Conservation (phyloP, 305 asterid species). For the Fraxinus angustifolia region DNA sequence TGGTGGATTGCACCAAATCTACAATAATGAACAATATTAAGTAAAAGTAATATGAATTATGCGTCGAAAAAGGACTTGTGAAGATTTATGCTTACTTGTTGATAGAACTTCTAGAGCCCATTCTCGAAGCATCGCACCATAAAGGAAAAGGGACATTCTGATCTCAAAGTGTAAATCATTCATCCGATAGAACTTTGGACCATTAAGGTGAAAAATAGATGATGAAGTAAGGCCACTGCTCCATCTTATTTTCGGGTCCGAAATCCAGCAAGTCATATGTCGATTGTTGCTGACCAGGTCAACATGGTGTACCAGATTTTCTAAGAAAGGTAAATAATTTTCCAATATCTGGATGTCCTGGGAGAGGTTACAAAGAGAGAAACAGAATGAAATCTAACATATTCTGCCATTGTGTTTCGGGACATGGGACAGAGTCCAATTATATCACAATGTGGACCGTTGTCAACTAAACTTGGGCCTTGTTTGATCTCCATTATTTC, state of each 20-base stretch:
- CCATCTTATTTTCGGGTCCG: conserved; percentile 59
- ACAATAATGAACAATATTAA: conserved; percentile 16
- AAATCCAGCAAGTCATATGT: conserved; percentile 30
- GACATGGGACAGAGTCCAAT: background rate
- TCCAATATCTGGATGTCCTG: conserved; percentile 71
- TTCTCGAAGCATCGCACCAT: conserved; percentile 52
- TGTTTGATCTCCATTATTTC: no score
- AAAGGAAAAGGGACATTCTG: conserved; percentile 50
- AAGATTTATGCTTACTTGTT: conserved; percentile 33
- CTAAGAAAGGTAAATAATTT: conserved; percentile 53
- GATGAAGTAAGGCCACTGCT: conserved; percentile 44
- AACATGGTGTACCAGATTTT: conserved; percentile 44
- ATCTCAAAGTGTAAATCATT: conserved; percentile 46
- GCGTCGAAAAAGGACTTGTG: background rate
- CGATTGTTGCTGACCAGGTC: conserved; percentile 11
- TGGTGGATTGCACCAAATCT: conserved; percentile 68
- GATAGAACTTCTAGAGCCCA: conserved; percentile 48
- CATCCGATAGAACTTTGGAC: conserved; percentile 47
- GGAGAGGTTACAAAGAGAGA: conserved; percentile 5
- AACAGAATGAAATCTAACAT: conserved; percentile 3
- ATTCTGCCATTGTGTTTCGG: background rate
- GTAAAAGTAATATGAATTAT: background rate
- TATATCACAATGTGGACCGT: background rate
- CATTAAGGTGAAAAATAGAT: conserved; percentile 29
- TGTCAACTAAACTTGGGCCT: background rate